Conservation (phyloP, 2,329 filamentous ascomycete genomes). For the Aspergillus melleus region DNA sequence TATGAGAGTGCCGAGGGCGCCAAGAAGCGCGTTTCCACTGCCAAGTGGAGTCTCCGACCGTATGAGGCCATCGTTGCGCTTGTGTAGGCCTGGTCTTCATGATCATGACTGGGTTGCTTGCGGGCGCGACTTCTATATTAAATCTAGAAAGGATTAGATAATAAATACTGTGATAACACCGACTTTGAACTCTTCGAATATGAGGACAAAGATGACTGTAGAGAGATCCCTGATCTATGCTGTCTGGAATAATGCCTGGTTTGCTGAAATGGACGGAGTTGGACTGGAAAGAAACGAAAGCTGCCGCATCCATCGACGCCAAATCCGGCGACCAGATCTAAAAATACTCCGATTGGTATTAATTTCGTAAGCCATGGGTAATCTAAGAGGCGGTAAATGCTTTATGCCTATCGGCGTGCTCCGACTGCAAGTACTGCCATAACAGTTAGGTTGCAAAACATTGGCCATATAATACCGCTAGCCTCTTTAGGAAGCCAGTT, state of each 20-base stretch:
- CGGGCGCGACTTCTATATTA: background rate
- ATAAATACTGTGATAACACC: background rate
- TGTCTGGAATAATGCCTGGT: no score
- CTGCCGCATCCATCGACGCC: background rate
- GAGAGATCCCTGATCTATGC: no score
- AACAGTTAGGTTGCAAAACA: no score
- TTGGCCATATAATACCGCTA: background rate
- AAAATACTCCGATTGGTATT: background rate
- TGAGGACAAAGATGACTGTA: no score
- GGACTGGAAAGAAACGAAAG: background rate
- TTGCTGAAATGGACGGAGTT: background rate
- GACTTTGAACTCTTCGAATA: background rate
- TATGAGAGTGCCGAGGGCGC: constrained; percentile 25
- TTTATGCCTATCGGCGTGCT: background rate
- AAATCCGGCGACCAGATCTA: background rate
- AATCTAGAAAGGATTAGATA: background rate
- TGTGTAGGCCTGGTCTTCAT: constrained; percentile 13
- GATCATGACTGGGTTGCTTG: background rate
- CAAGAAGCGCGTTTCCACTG: constrained; percentile 22
- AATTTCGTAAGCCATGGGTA: no score
- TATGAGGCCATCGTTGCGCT: constrained; percentile 35
- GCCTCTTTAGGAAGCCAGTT: background rate
- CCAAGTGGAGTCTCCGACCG: constrained; percentile 33
- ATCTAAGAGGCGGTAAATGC: background rate
- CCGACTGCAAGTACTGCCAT: no score